A percentile compares a stretch with the other conserved stretches of the same genome.
These are phyloP conservation scores for Clathrospora elynae DNA, from an alignment of 2,329 filamentous ascomycete species.

Conservation along the genomic window DNA sequence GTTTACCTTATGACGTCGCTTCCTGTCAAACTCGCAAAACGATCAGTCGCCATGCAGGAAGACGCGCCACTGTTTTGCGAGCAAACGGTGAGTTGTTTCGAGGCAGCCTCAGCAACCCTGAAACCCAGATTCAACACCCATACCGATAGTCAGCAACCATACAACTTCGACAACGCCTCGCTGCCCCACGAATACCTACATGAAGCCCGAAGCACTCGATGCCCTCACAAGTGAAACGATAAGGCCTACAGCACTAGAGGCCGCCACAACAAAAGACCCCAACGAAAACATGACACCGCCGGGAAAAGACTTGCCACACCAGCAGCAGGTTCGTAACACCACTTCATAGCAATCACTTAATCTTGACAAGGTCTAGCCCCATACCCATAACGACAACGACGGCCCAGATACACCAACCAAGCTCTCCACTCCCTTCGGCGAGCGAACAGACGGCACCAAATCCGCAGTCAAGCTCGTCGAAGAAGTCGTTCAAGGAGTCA, in stretches of 20 bases:
- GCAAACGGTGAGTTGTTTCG: conserved; percentile 1
- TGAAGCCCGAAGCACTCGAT: conserved; percentile 26
- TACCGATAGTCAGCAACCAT: neutral
- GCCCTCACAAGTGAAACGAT: conserved; percentile 25
- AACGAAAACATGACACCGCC: neutral
- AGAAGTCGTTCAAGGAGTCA: conserved; percentile 25
- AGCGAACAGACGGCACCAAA: conserved; percentile 16
- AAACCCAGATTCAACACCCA: neutral
- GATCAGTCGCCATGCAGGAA: neutral
- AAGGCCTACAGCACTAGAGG: conserved; percentile 24
- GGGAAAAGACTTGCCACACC: neutral
- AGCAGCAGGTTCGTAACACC: conserved; percentile 6
- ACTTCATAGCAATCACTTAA: neutral
- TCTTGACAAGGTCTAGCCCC: neutral
- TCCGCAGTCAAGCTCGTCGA: conserved; percentile 25
- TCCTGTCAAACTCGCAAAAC: conserved; percentile 2
- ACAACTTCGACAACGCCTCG: neutral
- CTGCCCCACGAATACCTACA: neutral
- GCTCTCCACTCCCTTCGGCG: conserved; percentile 6
- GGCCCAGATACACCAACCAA: neutral
- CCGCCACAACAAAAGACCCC: conserved; percentile 6
- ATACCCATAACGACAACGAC: neutral
- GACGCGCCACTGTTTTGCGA: neutral
- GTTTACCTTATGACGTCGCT: conserved; percentile 13
- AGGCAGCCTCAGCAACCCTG: too few relatives aligned